phyloP scores from a whole-genome alignment of 2,329 filamentous ascomycete genomes.

The Leptographium procerum region DNA sequence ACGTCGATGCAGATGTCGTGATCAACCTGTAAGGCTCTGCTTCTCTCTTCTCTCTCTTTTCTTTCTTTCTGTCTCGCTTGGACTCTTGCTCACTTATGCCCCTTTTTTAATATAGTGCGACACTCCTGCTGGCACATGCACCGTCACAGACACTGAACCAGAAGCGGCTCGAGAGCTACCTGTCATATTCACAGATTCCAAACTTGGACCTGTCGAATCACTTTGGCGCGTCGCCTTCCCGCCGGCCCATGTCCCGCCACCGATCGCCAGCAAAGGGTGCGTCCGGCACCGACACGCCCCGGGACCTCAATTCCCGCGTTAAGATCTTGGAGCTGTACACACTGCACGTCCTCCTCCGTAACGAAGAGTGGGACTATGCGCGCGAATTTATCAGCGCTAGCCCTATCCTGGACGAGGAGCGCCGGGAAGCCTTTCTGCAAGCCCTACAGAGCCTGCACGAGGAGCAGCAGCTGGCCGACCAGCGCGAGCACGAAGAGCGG shows the following conservation, averaged over 20 bases:
- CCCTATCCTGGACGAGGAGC: slow-evolving; percentile 82
- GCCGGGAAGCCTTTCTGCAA: slow-evolving; percentile 76
- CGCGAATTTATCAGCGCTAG: slow-evolving; percentile 80
- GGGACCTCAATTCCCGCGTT: slow-evolving; percentile 72
- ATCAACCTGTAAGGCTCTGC: slow-evolving; percentile 60
- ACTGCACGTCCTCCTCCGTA: slow-evolving; percentile 84
- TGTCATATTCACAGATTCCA: slow-evolving; percentile 61
- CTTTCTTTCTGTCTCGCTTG: neutral
- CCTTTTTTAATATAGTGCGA: slow-evolving; percentile 60
- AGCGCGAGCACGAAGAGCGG: slow-evolving; percentile 49
- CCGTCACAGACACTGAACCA: slow-evolving; percentile 76
- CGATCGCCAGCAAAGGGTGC: slow-evolving; percentile 27
- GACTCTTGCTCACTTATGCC: slow-evolving; percentile 14
- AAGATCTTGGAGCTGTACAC: slow-evolving; percentile 94
- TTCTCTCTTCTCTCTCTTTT: neutral
- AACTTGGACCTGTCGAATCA: slow-evolving; percentile 60
- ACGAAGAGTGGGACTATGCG: slow-evolving; percentile 93
- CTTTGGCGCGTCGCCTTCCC: slow-evolving; percentile 33
- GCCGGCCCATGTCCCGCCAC: slow-evolving; percentile 25
- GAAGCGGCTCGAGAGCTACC: slow-evolving; percentile 75
- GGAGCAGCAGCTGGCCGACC: slow-evolving; percentile 64
- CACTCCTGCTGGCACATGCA: slow-evolving; percentile 81
- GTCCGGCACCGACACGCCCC: slow-evolving; percentile 63
- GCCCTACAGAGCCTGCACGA: slow-evolving; percentile 76
- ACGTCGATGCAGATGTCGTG: slow-evolving; percentile 90